A percentile compares a stretch with the other conserved stretches of the same genome.
These are phyloP conservation scores for Kickxella alabastrina DNA, from an alignment of 192 early-diverging fungal species.

Conservation along the genomic window DNA sequence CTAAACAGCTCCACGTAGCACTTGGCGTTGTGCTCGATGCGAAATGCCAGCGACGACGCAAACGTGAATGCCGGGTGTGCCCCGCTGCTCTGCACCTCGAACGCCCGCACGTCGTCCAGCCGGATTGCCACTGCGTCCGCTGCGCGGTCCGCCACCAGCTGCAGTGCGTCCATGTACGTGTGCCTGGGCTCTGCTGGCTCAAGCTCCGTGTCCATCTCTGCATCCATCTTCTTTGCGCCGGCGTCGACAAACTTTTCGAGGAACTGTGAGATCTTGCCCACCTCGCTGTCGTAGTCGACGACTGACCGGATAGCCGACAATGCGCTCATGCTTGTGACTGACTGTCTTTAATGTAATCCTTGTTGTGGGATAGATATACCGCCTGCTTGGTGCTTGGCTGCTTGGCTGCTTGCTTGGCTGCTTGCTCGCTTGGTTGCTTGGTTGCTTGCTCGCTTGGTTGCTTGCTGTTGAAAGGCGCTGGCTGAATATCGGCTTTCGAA, in stretches of 20 bases:
- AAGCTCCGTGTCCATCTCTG: slow-evolving; percentile 7
- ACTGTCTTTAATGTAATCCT: too few relatives aligned
- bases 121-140: slow-evolving; percentile 59
- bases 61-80: slow-evolving; percentile 25
- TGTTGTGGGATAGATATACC: too few relatives aligned
- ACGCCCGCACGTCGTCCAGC: slow-evolving; percentile 62
- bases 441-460: too few relatives aligned
- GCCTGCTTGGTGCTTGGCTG: too few relatives aligned
- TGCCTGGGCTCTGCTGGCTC: slow-evolving; percentile 7
- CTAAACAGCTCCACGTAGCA: slow-evolving; percentile 79
- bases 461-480: too few relatives aligned
- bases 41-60: slow-evolving; percentile 49
- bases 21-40: slow-evolving; percentile 82
- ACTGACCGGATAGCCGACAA: slow-evolving; percentile 40
- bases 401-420: not conserved
- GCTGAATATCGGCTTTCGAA: too few relatives aligned
- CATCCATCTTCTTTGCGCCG: slow-evolving; percentile 29
- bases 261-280: slow-evolving; percentile 40
- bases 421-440: not conserved
- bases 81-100: slow-evolving; percentile 41
- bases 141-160: slow-evolving; percentile 62
- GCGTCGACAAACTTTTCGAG: slow-evolving; percentile 27
- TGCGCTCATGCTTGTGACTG: slow-evolving; percentile 29
- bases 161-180: slow-evolving; percentile 55
- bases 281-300: slow-evolving; percentile 43